phyloP scores from a whole-genome alignment of 116 monocot genomes.

The Zostera marina region DNA sequence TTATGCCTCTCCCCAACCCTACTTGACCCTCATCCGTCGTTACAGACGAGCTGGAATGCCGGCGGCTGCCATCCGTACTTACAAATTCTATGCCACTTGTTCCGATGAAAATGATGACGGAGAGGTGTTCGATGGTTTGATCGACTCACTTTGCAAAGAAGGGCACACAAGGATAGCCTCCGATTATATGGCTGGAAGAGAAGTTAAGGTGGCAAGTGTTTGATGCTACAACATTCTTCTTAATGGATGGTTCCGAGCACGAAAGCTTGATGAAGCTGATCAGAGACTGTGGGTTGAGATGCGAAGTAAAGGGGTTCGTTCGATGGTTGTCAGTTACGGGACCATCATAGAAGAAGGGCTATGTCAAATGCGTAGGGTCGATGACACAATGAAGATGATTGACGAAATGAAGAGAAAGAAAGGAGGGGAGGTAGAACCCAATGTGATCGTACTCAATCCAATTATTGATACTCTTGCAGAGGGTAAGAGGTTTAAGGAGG shows the following conservation, averaged over 20 bases:
- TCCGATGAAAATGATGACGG: no score
- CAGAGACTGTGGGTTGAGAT: conserved; percentile 48
- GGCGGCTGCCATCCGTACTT: conserved; percentile 44
- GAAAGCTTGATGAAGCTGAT: conserved; percentile 27
- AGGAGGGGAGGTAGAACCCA: conserved; percentile 22
- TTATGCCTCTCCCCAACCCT: conserved; percentile 14
- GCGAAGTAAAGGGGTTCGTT: conserved; percentile 17
- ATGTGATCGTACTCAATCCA: conserved; percentile 38
- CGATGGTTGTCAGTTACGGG: conserved; percentile 58
- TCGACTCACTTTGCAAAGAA: conserved; percentile 76
- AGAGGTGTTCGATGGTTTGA: conserved; percentile 26
- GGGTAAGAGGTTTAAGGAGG: conserved; percentile 49
- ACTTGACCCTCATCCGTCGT: conserved; percentile 41
- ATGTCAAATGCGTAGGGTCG: conserved; percentile 44
- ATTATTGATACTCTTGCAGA: conserved; percentile 59
- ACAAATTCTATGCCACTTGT: conserved; percentile 7
- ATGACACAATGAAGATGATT: conserved; percentile 31
- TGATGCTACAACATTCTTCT: conserved; percentile 51
- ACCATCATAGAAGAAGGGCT: conserved; percentile 63
- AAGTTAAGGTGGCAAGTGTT: conserved; percentile 15
- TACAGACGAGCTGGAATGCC: conserved; percentile 41
- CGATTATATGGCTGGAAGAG: conserved; percentile 13
- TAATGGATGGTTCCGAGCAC: conserved; percentile 72
- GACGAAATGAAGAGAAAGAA: conserved; percentile 31
- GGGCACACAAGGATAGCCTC: conserved; percentile 32